Evolutionary conservation across 352 stramenopile species (phyloP).

Genomic region (Lagenidium sp.): DNA sequence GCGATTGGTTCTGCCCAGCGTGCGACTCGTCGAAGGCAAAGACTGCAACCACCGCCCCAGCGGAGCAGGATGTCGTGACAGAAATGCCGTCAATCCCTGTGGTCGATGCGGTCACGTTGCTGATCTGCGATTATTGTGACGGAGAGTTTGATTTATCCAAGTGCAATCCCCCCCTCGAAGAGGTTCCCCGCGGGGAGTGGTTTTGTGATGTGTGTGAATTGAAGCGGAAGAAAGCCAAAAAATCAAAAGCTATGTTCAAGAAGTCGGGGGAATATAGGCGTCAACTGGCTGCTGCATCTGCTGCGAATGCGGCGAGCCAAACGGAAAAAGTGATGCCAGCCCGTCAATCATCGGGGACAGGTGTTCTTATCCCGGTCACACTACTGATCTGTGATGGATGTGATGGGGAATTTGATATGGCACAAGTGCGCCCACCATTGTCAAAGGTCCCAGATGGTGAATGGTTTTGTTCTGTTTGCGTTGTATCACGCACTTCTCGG

Average conservation of each 20-base stretch:
- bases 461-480: background rate
- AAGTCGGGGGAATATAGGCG: too few relatives aligned
- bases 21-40: conserved; percentile 4
- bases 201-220: too few relatives aligned
- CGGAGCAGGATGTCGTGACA: background rate
- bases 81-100: background rate
- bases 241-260: too few relatives aligned
- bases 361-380: too few relatives aligned
- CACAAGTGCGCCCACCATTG: background rate
- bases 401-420: background rate
- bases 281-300: too few relatives aligned
- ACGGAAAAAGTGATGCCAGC: too few relatives aligned
- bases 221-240: too few relatives aligned
- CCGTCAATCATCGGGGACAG: too few relatives aligned
- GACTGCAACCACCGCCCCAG: background rate
- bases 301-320: too few relatives aligned
- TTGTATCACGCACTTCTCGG: too few relatives aligned
- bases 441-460: background rate
- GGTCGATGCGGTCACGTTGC: conserved; percentile 19
- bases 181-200: conserved; percentile 24
- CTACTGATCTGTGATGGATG: background rate
- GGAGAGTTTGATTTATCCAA: conserved; percentile 39
- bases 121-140: conserved; percentile 60
- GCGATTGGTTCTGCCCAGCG: conserved; percentile 31
- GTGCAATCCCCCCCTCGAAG: conserved; percentile 27